These are phyloP conservation scores for Pulveroboletus sp. DNA, from an alignment of 768 basidiomycete genomes.

Conservation along the genomic window DNA sequence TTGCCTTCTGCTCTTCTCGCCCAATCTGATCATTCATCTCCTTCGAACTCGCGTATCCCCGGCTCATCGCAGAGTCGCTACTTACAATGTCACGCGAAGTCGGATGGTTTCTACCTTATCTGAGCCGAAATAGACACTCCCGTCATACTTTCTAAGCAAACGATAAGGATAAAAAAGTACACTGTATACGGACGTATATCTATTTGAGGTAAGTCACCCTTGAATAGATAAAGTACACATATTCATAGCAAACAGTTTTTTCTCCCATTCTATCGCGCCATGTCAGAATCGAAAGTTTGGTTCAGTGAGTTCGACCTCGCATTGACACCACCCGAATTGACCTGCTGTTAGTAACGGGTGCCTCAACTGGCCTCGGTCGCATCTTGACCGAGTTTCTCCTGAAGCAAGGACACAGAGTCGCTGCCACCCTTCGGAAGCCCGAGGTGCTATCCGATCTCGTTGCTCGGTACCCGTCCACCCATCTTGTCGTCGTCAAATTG, in stretches of 20 bases:
- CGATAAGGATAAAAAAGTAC: too few relatives aligned
- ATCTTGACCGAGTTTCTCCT: constrained; percentile 32
- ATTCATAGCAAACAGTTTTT: background rate
- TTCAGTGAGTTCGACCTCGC: background rate
- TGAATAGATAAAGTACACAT: background rate
- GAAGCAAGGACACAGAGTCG: constrained; percentile 31
- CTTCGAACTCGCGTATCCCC: too few relatives aligned
- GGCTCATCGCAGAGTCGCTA: too few relatives aligned
- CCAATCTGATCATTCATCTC: too few relatives aligned
- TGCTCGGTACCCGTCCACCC: constrained; percentile 16
- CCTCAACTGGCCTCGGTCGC: constrained; percentile 37
- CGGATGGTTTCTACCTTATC: too few relatives aligned
- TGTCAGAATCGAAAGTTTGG: background rate
- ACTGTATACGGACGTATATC: too few relatives aligned
- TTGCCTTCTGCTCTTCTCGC: too few relatives aligned
- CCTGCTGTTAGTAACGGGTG: constrained; percentile 34
- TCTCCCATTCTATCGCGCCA: background rate
- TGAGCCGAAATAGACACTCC: too few relatives aligned
- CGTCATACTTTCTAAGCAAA: too few relatives aligned
- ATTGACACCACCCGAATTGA: background rate
- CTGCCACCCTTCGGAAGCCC: constrained; percentile 42
- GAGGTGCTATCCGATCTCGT: constrained; percentile 28
- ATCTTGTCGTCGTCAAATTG: constrained; percentile 22
- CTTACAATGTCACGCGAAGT: too few relatives aligned
- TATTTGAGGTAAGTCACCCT: too few relatives aligned